A percentile compares a stretch with the other conserved stretches of the same genome.
Conservation (phyloP, 768 basidiomycete species). For the Lentinus tigrinus region DNA sequence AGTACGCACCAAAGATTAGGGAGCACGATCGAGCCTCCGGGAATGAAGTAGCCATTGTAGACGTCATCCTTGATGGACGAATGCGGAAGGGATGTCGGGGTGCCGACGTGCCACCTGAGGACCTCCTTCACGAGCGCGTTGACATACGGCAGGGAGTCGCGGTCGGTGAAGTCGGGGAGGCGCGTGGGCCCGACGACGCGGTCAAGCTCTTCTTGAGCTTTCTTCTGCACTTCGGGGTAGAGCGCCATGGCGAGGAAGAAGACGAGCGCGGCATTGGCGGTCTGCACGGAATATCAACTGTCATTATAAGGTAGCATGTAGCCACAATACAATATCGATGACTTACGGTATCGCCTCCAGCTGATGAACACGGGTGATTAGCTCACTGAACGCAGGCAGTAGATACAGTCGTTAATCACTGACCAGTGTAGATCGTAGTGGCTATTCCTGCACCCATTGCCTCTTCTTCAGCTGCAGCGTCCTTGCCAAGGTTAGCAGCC, state of each 20-base stretch:
- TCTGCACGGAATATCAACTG: not conserved
- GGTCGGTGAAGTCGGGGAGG: not conserved
- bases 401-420: no score
- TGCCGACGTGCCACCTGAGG: not conserved
- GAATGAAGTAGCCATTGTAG: constrained; percentile 21
- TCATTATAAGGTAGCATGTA: no score
- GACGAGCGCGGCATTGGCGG: not conserved
- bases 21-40: constrained; percentile 20
- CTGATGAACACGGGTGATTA: not conserved
- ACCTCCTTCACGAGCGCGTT: not conserved
- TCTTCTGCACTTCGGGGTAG: constrained; percentile 31
- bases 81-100: constrained; percentile 20
- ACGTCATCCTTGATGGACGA: constrained; percentile 22
- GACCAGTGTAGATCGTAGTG: not conserved
- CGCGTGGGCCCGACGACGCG: constrained; percentile 20
- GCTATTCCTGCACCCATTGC: not conserved
- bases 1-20: constrained; percentile 22
- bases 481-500: not conserved
- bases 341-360: not conserved
- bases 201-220: not conserved
- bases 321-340: not conserved
- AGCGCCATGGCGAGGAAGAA: constrained; percentile 25
- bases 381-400: no score
- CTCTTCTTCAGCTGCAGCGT: not conserved
- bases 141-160: not conserved